Base-by-base conservation (phyloP, 1,284 basidiomycete genomes). In the Malassezia cuniculi region DNA sequence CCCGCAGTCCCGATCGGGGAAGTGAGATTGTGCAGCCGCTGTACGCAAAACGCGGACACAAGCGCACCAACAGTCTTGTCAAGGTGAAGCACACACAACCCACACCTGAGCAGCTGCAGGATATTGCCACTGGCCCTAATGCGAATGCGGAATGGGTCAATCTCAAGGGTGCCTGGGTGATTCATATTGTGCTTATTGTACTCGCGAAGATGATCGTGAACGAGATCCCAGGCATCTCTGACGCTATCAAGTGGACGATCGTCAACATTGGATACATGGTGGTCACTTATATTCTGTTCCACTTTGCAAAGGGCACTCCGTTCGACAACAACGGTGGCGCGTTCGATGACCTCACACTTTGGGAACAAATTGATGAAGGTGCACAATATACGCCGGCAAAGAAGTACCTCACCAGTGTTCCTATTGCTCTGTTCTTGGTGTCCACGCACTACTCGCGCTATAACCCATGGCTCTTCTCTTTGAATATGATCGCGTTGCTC, bases 341-440 rank as follows among this genome's bases (percentile, higher is more conserved):
- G 5, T 97, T 93, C 70, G 90, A 97, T 68, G 85, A 94, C 55
- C 75, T 97, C 33, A 97, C 93, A 0, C 72, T 99, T 18, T 99
- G 90, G 90, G 90, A 99, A 68, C 90, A 99, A 74, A 99, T 99
- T 47, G 90, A 99, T 69, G 82, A 85, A 46, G 90, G 90, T 27
- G 90, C 89, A 0, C 90, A 97, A 62, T 93, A 97, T 70, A 99
- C 90, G 2, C 90, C 90, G 0, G 81, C 90, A 3, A 94, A 90
- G 73, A 99, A 99, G 68, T 97, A 89, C 85, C 73, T 99, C 27
- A 78, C 93, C 40, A 80, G 78, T 42, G 80, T 93, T 7, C 90
- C 90, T 2, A 82, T 95, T 57, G 76, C 77, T 24, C 72, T 99
- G 85, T 97, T 97, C 72, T 75, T 99, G 32, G 78, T 85, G 38